Base-by-base conservation (phyloP, 176 grass and related monocot genomes). In the Oryza glaberrima region DNA sequence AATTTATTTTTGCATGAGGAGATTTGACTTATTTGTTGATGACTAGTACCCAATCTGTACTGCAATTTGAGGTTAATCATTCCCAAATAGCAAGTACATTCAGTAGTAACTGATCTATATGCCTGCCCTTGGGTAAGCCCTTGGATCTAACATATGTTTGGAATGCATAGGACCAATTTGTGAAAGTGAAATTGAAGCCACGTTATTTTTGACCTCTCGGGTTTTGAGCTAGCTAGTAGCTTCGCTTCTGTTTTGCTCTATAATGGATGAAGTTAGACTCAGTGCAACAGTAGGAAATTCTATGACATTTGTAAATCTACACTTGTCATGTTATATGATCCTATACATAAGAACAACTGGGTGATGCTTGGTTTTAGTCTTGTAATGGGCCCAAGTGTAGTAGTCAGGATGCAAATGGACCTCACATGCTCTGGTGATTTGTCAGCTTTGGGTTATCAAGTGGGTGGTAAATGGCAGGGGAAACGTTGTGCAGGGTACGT, bases 141-240 rank as follows among this genome's bases (percentile, higher is more conserved):
- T 70, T 81, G 6, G 30, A 67, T 69, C 11, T 56, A 12, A 81
- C 30, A 1, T 41, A 71, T 22, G 52, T 41, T 41, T 38, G 30
- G 16, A 25, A 58, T 71, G 48, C 67, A 69, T 34, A 25, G 3
- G 5, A 40, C 47, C 26, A 35, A 70, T 36, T 54, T 71, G 25
- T 71, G 38, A 30, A 81, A 49, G 20, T 71, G 19, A 13, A 81
- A 58, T 17, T 40, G 34, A 15, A 71, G n/a, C 52, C 14, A 81
- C 48, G 26, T 70, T 67, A 46, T 78, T 48, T 68, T 68, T 28
- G 7, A 49, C n/a, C 43, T 49, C 77, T 80, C 48, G 41, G 20
- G 16, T 47, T 75, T 51, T 75, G 72, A 51, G 46, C 25, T 75
- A 51, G 1, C 25, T 32, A 49, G 16, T 17, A 58, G 52, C 17